These are phyloP conservation scores for Lenzites betulinus DNA, from an alignment of 768 basidiomycete genomes.

Conservation along the genomic window DNA sequence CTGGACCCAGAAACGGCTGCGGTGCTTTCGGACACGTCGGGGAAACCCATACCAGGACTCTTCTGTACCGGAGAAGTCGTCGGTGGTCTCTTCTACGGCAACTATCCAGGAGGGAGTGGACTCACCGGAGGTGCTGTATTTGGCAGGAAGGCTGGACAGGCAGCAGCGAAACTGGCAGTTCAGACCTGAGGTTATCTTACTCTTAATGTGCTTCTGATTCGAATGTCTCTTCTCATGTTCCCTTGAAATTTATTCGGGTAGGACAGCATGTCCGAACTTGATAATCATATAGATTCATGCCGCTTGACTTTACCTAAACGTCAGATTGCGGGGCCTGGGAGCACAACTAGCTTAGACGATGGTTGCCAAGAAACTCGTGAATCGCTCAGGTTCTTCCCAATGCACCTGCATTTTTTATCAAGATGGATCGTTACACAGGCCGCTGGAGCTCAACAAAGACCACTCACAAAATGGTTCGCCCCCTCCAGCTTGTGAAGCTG, in stretches of 20 bases:
- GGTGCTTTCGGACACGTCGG: slow-evolving; percentile 47
- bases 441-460: neutral
- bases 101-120: slow-evolving; percentile 73
- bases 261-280: too few relatives aligned
- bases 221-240: neutral
- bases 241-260: too few relatives aligned
- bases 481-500: slow-evolving; percentile 9
- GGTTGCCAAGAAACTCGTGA: neutral
- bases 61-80: slow-evolving; percentile 74
- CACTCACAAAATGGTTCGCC: slow-evolving; percentile 17
- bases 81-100: slow-evolving; percentile 60
- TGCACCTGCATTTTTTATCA: slow-evolving; percentile 1
- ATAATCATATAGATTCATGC: too few relatives aligned
- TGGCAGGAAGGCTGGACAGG: slow-evolving; percentile 54
- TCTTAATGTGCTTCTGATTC: neutral
- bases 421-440: neutral
- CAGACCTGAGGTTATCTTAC: neutral
- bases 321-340: too few relatives aligned
- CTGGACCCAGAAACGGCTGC: slow-evolving; percentile 56
- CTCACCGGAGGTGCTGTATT: slow-evolving; percentile 67
- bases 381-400: slow-evolving; percentile 15
- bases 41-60: slow-evolving; percentile 50
- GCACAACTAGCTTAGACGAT: neutral
- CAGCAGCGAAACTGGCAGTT: slow-evolving; percentile 39
- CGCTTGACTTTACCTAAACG: too few relatives aligned